phyloP scores from a whole-genome alignment of 108 stramenopile species.

The Aureococcus anophagefferens region DNA sequence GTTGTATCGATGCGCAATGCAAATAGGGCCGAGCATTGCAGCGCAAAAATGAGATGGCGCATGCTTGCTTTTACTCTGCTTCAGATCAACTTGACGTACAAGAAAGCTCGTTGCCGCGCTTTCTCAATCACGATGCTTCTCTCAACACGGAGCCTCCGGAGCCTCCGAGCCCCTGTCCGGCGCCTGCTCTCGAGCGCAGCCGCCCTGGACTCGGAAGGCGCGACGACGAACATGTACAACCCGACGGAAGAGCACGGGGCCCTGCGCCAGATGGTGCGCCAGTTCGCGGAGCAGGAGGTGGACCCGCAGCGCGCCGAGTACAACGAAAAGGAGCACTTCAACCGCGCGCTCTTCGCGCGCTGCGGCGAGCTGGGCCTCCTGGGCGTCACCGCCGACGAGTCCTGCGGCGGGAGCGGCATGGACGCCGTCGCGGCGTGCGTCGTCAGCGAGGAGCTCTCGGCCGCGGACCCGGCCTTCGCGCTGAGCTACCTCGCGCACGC shows the following conservation, averaged over 20 bases:
- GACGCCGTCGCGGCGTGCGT: constrained; percentile 42
- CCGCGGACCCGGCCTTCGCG: constrained; percentile 93
- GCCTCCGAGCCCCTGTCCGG: too few relatives aligned
- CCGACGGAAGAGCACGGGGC: constrained; percentile 79
- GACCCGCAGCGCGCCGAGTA: constrained; percentile 83
- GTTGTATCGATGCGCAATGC: too few relatives aligned
- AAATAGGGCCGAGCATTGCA: too few relatives aligned
- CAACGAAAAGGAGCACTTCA: constrained; percentile 82
- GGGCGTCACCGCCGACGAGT: constrained; percentile 76
- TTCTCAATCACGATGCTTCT: too few relatives aligned
- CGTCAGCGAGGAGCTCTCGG: constrained; percentile 56
- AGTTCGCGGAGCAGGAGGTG: constrained; percentile 57
- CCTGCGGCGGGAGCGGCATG: constrained; percentile 83
- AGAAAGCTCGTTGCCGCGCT: too few relatives aligned
- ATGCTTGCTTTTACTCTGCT: too few relatives aligned
- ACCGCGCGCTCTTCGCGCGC: constrained; percentile 67
- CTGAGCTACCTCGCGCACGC: constrained; percentile 91
- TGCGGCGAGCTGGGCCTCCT: constrained; percentile 84
- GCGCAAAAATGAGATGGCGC: too few relatives aligned
- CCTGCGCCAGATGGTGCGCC: constrained; percentile 70
- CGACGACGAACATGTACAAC: constrained; percentile 58
- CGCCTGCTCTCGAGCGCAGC: too few relatives aligned
- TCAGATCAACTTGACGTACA: too few relatives aligned
- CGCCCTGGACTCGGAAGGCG: too few relatives aligned
- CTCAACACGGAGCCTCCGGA: too few relatives aligned